Evolutionary conservation across 2,329 filamentous ascomycete genomes (phyloP).

Genomic region (Aureobasidium subglaciale): DNA sequence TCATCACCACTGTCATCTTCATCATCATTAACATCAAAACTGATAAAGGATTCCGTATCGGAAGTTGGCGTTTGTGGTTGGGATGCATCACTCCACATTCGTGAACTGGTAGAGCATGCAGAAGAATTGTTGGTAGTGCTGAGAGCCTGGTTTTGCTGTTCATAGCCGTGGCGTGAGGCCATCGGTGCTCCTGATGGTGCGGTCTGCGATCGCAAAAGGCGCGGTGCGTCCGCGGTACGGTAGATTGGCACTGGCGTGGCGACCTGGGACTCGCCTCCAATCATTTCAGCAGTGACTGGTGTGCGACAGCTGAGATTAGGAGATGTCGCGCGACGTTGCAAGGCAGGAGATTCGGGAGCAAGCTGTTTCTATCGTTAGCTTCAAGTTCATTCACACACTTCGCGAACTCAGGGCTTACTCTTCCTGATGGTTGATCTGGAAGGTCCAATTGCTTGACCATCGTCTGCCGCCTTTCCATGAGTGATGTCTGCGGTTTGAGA

Average conservation of each 20-base stretch:
- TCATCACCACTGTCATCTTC: not conserved
- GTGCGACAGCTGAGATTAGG: conserved; percentile 3
- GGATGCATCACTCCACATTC: conserved; percentile 23
- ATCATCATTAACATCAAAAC: conserved; percentile 14
- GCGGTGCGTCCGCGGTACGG: conserved; percentile 16
- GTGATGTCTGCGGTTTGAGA: conserved; percentile 41
- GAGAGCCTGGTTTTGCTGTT: conserved; percentile 12
- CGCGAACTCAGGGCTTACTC: not conserved
- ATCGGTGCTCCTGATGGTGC: conserved; percentile 20
- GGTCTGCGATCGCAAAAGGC: conserved; percentile 24
- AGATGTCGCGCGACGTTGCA: conserved; percentile 11
- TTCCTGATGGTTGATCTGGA: conserved; percentile 2
- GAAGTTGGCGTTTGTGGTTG: conserved; percentile 23
- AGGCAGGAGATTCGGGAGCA: conserved; percentile 6
- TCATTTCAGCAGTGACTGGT: conserved; percentile 1
- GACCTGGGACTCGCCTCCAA: conserved; percentile 3
- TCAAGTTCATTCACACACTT: not conserved
- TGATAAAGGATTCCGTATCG: conserved; percentile 16
- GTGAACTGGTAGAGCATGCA: conserved; percentile 18
- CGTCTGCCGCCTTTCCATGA: conserved; percentile 28
- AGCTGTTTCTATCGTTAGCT: not conserved
- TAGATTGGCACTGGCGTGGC: conserved; percentile 16
- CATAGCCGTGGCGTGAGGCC: conserved; percentile 17
- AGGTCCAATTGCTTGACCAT: conserved; percentile 19
- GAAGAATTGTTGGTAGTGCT: conserved; percentile 15